Base-by-base conservation (phyloP, 73 alveolate genomes). In the Breviolum minutum region DNA sequence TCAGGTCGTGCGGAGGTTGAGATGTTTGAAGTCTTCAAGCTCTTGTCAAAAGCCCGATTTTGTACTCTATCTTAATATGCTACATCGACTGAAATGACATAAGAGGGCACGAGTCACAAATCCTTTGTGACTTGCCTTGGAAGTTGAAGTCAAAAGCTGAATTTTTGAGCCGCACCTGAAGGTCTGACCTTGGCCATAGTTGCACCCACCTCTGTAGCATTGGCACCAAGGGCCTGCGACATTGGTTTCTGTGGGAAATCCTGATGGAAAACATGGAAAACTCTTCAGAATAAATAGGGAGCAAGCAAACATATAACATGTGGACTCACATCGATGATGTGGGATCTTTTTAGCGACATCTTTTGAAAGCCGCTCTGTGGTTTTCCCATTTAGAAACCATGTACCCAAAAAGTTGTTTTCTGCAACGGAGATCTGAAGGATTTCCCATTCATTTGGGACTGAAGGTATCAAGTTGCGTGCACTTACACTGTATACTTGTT, bases 171-270 rank as follows among this genome's bases (percentile, higher is more conserved):
- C 74, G 63, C 70, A 16, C 96, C 96, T 89, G 96, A 69, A 17
- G 96, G 96, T 63, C 96, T 48, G 32, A 26, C 87, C 62, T 71
- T 73, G 30, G 87, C 96, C 96, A 89, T 89, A 32, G 63, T 69
- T 63, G 30, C 84, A 30, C 96, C 96, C 86, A 89, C 96, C 74
- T 89, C 96, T 48, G 96, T 89, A 74, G 74, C 96, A 19, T 89
- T 89, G 30, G 74, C 86, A 5, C 96, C 96, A 27, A 89, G 62
- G 66, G 96, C 96, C 96, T 89, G 48, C 6, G n/a, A 7, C 63
- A 61, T 12, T 27, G 86, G 87, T 8, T 68, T 14, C 77, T 68
- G 77, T 22, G 77, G 77, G 54, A 40, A 40, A 40, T 40, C 3
- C 54, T 40, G 54, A 40, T 40, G 54, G 54, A 40, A 40, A 40